These are phyloP conservation scores for Hymenoscyphus scutula DNA, from an alignment of 2,329 filamentous ascomycete genomes.

Conservation along the genomic window DNA sequence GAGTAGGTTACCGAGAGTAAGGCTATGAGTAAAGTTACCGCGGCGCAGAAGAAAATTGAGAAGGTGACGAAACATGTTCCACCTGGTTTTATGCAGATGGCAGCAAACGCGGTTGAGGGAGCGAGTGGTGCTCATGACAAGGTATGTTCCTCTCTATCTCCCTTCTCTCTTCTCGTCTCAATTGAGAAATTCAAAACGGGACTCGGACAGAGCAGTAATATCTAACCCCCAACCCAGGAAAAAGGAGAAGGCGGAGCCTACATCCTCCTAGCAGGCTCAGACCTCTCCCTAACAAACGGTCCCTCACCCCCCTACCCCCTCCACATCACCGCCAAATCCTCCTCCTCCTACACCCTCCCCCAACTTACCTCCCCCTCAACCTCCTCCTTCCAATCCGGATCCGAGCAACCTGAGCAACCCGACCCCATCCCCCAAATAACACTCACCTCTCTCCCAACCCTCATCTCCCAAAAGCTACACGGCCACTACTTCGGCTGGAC, in stretches of 20 bases:
- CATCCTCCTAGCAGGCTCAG: conserved; percentile 35
- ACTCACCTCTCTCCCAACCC: conserved; percentile 50
- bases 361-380: no score
- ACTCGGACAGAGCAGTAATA: no score
- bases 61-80: conserved; percentile 26
- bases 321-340: conserved; percentile 43
- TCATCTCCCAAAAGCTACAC: conserved; percentile 51
- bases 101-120: conserved; percentile 37
- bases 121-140: conserved; percentile 29
- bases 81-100: conserved; percentile 34
- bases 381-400: conserved; percentile 28
- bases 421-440: conserved; percentile 52
- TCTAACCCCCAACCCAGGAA: neutral
- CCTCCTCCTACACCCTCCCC: conserved; percentile 39
- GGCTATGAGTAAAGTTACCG: neutral
- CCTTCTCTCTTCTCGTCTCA: neutral
- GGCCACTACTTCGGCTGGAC: conserved; percentile 68
- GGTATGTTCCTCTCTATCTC: conserved; percentile 16
- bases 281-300: conserved; percentile 44
- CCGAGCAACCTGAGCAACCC: conserved; percentile 43
- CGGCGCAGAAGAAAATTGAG: neutral
- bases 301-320: conserved; percentile 54
- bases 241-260: conserved; percentile 38
- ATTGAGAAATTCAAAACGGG: conserved; percentile 7
- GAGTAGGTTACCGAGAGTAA: neutral